Conservation (phyloP, 2,329 filamentous ascomycete genomes). For the Spiromastix sp. region DNA sequence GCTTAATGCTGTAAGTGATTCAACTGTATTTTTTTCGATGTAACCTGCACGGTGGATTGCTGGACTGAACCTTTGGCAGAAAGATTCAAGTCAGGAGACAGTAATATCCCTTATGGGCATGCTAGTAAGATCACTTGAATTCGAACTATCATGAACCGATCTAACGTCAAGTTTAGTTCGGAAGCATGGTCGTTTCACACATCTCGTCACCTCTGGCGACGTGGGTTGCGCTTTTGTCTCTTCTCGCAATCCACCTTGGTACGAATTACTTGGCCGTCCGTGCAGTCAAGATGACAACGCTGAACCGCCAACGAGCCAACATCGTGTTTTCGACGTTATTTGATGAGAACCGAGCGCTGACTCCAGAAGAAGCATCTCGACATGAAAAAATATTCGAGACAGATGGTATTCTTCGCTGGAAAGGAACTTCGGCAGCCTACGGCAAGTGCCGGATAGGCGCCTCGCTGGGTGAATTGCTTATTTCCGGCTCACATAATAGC, state of each 20-base stretch:
- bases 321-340: slow-evolving; percentile 58
- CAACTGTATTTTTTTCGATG: neutral
- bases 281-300: slow-evolving; percentile 67
- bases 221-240: slow-evolving; percentile 58
- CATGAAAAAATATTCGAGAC: slow-evolving; percentile 49
- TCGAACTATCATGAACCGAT: neutral
- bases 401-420: slow-evolving; percentile 56
- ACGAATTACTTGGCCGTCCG: slow-evolving; percentile 83
- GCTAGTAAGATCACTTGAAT: slow-evolving; percentile 43
- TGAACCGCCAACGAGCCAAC: slow-evolving; percentile 79
- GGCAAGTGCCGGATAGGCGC: slow-evolving; percentile 48
- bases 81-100: slow-evolving; percentile 93
- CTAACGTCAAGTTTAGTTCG: slow-evolving; percentile 45
- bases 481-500: slow-evolving; percentile 7
- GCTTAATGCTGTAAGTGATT: slow-evolving; percentile 61
- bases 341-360: slow-evolving; percentile 33
- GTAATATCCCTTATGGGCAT: slow-evolving; percentile 83
- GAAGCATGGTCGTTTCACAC: slow-evolving; percentile 68
- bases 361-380: slow-evolving; percentile 54
- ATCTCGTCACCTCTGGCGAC: slow-evolving; percentile 63
- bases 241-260: slow-evolving; percentile 66
- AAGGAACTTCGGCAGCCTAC: slow-evolving; percentile 29
- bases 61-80: slow-evolving; percentile 28
- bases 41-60: neutral
- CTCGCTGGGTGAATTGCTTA: slow-evolving; percentile 27